Evolutionary conservation across 371 early-diverging fungal genomes (phyloP).

Genomic region (Enterospora canceri): DNA sequence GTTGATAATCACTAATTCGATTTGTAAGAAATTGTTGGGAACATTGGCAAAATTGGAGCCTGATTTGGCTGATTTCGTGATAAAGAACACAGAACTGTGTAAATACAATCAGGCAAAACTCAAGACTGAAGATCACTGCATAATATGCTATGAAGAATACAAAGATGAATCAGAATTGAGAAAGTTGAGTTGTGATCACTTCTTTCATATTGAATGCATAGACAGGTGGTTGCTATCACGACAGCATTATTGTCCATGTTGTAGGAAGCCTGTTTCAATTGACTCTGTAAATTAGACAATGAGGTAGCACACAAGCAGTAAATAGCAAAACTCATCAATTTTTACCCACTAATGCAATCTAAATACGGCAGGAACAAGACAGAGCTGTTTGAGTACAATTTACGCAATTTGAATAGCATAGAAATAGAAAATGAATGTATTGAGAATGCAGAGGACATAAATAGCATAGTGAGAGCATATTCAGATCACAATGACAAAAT

Average conservation of each 20-base stretch:
- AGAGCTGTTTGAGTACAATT: too few relatives aligned
- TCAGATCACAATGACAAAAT: too few relatives aligned
- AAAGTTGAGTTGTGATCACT: constrained; percentile 34
- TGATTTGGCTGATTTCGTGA: not conserved
- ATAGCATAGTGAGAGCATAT: too few relatives aligned
- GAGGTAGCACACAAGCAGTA: too few relatives aligned
- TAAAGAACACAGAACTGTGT: not conserved
- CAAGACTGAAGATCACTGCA: constrained; percentile 10
- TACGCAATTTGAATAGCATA: too few relatives aligned
- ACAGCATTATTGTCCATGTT: constrained; percentile 39
- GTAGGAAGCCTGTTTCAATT: constrained; percentile 24
- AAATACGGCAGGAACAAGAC: too few relatives aligned
- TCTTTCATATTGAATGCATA: constrained; percentile 41
- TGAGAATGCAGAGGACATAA: too few relatives aligned
- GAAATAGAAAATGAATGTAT: too few relatives aligned
- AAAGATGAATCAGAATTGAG: constrained; percentile 12
- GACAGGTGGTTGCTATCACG: constrained; percentile 42
- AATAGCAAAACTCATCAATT: too few relatives aligned
- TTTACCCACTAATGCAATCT: too few relatives aligned
- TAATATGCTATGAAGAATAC: constrained; percentile 34
- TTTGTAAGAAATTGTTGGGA: not conserved
- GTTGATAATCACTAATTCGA: not conserved
- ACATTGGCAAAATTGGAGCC: not conserved
- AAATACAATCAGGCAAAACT: not conserved
- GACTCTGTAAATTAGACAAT: not conserved